Evolutionary conservation across 73 alveolate genomes (phyloP), one percentile per base, ranked within the genome.

Genomic region (Tetrahymena thermophila): DNA sequence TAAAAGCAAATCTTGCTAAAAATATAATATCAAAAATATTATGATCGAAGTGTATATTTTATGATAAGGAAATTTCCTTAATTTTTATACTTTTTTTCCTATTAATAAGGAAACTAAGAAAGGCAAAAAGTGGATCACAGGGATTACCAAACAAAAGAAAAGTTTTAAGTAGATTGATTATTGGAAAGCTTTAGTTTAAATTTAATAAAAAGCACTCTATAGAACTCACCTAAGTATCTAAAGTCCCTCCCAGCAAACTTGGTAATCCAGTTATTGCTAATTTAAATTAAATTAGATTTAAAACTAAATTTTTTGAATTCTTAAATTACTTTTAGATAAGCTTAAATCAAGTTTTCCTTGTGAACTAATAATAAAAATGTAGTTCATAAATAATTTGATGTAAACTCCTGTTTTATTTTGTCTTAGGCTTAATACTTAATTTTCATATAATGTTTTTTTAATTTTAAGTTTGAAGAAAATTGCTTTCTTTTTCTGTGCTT

Each of bases 211-310:
- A 58, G 85, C 85, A 58, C n/a, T 58, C 85, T 11, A 58, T 4
- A 15, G 85, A 3, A 58, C 38, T 58, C 96, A 94, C 85, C 31
- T 35, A 25, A 85, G 25, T 35, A 89, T 56, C 56, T 8, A 40
- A 7, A 85, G 95, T 25, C 9, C 38, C 34, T 44, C 84, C 40
- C 94, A 44, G 16, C 56, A 96, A 44, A 42, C 21, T 21, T 94
- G 93, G 43, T 89, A 96, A 84, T 94, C 95, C 55, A 35, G 50
- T 34, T 56, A 95, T 37, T 94, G 44, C 50, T 96, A 94, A 11
- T 15, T 21, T 15, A 15, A 58, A 58, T 17, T 58, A 8, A 23
- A 58, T 3, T n/a, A 21, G 37, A 85, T 94, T 94, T 35, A 43
- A 58, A 50, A 43, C 35, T 10, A 96, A 40, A 15, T 37, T 37